Base-by-base conservation (phyloP, 345 rosid species). In the Barbarea vulgaris region DNA sequence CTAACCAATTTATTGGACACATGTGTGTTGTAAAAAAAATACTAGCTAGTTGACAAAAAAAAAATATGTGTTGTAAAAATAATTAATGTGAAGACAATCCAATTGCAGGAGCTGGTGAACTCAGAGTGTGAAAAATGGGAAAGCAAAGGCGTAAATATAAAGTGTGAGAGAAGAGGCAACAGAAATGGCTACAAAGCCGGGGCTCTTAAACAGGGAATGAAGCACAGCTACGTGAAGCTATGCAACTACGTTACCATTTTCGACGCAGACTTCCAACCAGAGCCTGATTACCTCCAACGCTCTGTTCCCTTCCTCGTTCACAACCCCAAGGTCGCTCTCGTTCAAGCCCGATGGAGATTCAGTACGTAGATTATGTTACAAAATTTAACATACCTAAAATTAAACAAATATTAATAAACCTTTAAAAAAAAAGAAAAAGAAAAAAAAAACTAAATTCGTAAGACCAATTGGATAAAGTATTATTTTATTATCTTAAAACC, bases 151-250 rank as follows among this genome's bases (percentile, higher is more conserved):
- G 24, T 79, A 18, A 74, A 55, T 27, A 79, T 79, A 4, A 79
- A 79, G 54, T 79, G 74, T 69, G 82, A 79, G 68, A 79, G 74
- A 48, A 79, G 82, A 69, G 82, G 74, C 52, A 85, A 80, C 68
- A 82, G 88, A 73, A 80, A 78, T 18, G 88, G 89, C 1, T 84
- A 85, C 77, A 87, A 87, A 76, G 87, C 88, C 3, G 82, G 82
- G 62, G 82, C 89, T 62, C 85, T 84, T 18, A 84, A 79, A 72
- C 86, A 84, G 68, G 91, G 89, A 69, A 82, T 85, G 89, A 87
- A 81, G 66, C 82, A 74, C 27, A 74, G 73, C 74, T 87, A 86
- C 18, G 85, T 82, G 12, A 86, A 80, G 30, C 71, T 55, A 9
- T 87, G 88, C 73, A 82, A 62, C 25, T 81, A 67, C 42, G 83